Evolutionary conservation across 2,329 filamentous ascomycete species (phyloP), one percentile per base, ranked within the genome.

Genomic region (Colletotrichum navitas): DNA sequence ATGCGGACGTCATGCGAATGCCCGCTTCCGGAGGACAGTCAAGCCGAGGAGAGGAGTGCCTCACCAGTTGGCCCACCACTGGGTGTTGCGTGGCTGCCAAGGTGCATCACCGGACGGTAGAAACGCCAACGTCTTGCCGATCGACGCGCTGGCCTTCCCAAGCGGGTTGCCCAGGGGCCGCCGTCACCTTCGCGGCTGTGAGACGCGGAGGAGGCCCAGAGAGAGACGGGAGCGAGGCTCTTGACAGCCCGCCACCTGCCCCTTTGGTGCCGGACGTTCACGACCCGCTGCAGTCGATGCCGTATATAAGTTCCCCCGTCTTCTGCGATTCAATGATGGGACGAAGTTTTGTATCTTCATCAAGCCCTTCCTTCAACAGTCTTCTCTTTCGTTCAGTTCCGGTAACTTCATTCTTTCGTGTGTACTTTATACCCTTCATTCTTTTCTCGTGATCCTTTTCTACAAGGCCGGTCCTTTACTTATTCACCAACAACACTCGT

Each of bases 301-400:
- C 16, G 63, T 71, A 73, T 73, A 73, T 73, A 73, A 71, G 41
- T 45, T n/a, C 5, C 1, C 1, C 5, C 24, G 43, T 39, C 29
- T 43, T 36, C 59, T n/a, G 21, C 11, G 36, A n/a, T 21, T 21
- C 39, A 5, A 21, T 3, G 2, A 10, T 36, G 36, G 24, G 47
- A 54, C 8, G 32, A 14, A 6, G 29, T 21, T 47, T 45, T 58
- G 32, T 56, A 52, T 60, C 52, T n/a, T 26, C 59, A 63, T 58
- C 54, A 66, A 43, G 51, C 71, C 7, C 43, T 49, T 49, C 63
- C 69, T 56, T 70, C 63, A 43, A 47, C 51, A 36, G 29, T 63
- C 56, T 66, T 68, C 51, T 73, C 68, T 45, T 75, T 72, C 70
- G 61, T 74, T 69, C 58, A 74, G 74, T 75, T 75, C 74, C 74